Evolutionary conservation across 208 protist genomes (phyloP).

Genomic region (Naegleria fowleri): DNA sequence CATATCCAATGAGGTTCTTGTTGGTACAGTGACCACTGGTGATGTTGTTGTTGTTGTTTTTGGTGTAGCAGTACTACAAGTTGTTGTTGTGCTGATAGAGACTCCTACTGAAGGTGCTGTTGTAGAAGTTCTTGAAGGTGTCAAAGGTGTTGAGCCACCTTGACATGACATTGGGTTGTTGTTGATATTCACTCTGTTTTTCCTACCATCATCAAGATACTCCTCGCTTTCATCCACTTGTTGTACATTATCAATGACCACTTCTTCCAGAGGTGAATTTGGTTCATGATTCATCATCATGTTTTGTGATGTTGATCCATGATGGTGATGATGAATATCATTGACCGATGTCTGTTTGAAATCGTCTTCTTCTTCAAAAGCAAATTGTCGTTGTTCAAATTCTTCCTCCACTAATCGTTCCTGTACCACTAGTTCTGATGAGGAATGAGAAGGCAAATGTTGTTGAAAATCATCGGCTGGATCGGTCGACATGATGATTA

Average conservation of each 20-base stretch:
- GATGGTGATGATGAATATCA: background rate
- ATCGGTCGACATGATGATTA: background rate
- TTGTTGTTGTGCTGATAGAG: background rate
- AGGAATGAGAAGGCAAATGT: background rate
- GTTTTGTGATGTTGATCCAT: background rate
- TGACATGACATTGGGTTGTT: no score
- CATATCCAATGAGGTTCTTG: background rate
- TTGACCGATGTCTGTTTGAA: background rate
- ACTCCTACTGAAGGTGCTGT: background rate
- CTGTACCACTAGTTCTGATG: background rate
- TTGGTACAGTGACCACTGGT: background rate
- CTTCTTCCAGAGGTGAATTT: background rate
- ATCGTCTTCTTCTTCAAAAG: background rate
- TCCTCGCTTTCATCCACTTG: background rate
- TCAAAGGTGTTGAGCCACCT: background rate
- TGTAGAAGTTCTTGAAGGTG: background rate
- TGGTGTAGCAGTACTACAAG: background rate
- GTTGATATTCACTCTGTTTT: no score
- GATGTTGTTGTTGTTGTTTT: background rate
- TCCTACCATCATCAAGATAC: background rate
- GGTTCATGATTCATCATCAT: background rate
- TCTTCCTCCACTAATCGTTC: background rate
- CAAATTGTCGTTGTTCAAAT: background rate
- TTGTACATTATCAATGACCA: background rate
- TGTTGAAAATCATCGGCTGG: background rate